Evolutionary conservation across 345 rosid species (phyloP).

Genomic region (Toxicodendron radicans): DNA sequence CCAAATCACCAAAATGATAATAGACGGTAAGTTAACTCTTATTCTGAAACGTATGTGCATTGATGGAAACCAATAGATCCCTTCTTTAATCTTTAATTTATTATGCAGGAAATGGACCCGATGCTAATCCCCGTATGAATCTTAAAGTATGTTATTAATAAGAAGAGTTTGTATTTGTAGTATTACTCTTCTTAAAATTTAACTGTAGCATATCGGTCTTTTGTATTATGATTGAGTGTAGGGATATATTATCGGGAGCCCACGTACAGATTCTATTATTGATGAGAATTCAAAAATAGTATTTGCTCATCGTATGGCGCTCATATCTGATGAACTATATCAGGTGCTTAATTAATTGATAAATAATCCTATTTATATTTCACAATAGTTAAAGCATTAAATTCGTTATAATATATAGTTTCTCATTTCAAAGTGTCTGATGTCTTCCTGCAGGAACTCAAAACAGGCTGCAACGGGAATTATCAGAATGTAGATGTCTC

Average conservation of each 20-base stretch:
- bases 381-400: too few species aligned
- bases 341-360: constrained; percentile 16
- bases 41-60: too few species aligned
- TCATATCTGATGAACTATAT: constrained; percentile 36
- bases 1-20: too few species aligned
- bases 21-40: too few species aligned
- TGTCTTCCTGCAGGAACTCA: constrained; percentile 13
- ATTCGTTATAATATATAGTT: too few species aligned
- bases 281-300: constrained; percentile 30
- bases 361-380: too few species aligned
- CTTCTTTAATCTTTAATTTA: too few species aligned
- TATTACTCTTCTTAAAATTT: too few species aligned
- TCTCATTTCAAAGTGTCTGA: too few species aligned
- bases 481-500: constrained; percentile 21
- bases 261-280: constrained; percentile 22
- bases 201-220: neutral
- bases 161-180: neutral
- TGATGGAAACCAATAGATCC: too few species aligned
- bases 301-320: constrained; percentile 34
- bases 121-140: constrained; percentile 24
- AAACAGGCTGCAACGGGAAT: constrained; percentile 18
- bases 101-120: constrained; percentile 27
- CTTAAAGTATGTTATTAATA: constrained; percentile 11
- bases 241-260: constrained; percentile 37
- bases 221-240: neutral